phyloP scores from a whole-genome alignment of 2,329 filamentous ascomycete species.

The Leptographium wingfieldii region DNA sequence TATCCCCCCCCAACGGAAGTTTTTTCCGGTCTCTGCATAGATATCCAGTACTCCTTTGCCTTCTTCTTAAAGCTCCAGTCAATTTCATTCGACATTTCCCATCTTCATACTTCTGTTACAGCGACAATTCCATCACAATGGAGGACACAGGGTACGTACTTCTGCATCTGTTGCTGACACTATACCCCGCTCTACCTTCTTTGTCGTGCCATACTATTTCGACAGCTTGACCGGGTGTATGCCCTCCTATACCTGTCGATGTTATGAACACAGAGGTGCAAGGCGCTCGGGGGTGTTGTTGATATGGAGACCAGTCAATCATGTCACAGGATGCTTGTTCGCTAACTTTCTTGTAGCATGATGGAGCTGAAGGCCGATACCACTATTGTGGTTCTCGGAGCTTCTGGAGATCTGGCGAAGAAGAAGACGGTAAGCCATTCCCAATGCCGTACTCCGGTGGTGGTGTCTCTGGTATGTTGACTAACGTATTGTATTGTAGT shows the following conservation, averaged over 20 bases:
- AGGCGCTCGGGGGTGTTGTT: too few species aligned
- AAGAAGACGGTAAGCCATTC: constrained; percentile 75
- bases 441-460: background rate
- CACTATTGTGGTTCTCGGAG: constrained; percentile 88
- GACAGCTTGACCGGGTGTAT: too few species aligned
- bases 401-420: constrained; percentile 95
- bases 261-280: background rate
- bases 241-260: background rate
- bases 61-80: background rate
- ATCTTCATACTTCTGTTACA: background rate
- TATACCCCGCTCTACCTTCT: background rate
- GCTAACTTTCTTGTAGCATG: constrained; percentile 38
- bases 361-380: constrained; percentile 99
- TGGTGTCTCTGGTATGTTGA: background rate
- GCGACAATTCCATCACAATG: background rate
- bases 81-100: background rate
- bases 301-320: too few species aligned
- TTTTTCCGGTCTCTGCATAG: background rate
- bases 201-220: background rate
- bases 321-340: background rate
- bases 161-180: background rate
- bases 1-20: background rate
- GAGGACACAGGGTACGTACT: constrained; percentile 1
- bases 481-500: constrained; percentile 46
- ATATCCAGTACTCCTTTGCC: background rate